phyloP scores from a whole-genome alignment of 495 filamentous ascomycete species.

The Penicillium flavigenum region DNA sequence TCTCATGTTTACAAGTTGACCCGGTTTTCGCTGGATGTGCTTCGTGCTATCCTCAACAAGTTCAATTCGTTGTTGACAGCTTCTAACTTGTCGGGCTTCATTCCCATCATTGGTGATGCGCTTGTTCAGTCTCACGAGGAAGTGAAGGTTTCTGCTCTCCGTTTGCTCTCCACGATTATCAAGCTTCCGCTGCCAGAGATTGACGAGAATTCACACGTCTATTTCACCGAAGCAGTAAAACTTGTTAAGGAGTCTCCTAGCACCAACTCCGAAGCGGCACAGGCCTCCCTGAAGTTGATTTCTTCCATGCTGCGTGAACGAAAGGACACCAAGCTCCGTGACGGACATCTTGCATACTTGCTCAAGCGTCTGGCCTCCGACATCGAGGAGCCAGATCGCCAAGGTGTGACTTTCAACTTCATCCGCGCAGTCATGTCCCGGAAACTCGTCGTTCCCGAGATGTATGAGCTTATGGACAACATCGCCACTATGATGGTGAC shows the following conservation, averaged over 20 bases:
- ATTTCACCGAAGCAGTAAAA: conserved; percentile 78
- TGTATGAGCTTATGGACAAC: conserved; percentile 88
- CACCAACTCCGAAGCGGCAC: conserved; percentile 75
- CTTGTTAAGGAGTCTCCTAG: conserved; percentile 73
- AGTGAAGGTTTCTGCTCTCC: conserved; percentile 79
- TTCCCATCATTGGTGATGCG: conserved; percentile 85
- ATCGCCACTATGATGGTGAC: conserved; percentile 94
- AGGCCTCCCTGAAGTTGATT: conserved; percentile 83
- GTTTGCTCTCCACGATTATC: conserved; percentile 78
- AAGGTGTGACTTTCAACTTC: conserved; percentile 92
- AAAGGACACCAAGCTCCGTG: conserved; percentile 68
- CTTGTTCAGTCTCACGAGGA: conserved; percentile 82
- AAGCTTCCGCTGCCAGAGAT: conserved; percentile 75
- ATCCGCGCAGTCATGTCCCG: conserved; percentile 79
- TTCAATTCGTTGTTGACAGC: conserved; percentile 75
- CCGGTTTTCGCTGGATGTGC: conserved; percentile 80
- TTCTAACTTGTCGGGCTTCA: conserved; percentile 74
- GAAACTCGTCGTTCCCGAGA: conserved; percentile 78
- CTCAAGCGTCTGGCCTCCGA: conserved; percentile 83
- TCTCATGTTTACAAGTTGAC: conserved; percentile 81
- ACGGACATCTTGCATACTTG: conserved; percentile 78
- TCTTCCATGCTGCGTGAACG: conserved; percentile 82
- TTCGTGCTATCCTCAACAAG: conserved; percentile 78
- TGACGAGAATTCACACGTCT: conserved; percentile 68
- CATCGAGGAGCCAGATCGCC: conserved; percentile 84